Evolutionary conservation across 1,139 yeast species (phyloP).

Genomic region (Kluyveromyces sp.): DNA sequence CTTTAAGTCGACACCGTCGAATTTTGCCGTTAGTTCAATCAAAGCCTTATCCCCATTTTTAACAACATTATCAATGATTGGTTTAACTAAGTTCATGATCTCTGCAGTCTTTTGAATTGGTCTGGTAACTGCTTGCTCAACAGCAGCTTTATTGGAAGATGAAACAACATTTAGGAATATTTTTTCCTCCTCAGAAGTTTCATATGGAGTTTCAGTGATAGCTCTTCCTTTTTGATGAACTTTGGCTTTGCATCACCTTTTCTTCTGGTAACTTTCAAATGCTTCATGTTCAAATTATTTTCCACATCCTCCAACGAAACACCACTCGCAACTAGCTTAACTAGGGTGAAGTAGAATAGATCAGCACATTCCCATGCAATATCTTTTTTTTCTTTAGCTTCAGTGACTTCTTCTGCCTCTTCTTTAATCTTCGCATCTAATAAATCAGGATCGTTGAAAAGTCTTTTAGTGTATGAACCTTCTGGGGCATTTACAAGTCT

Average conservation of each 20-base stretch:
- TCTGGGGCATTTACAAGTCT: conserved; percentile 61
- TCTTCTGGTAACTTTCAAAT: conserved; percentile 82
- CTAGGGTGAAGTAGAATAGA: conserved; percentile 78
- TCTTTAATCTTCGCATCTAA: conserved; percentile 84
- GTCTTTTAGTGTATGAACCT: conserved; percentile 86
- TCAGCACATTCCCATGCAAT: conserved; percentile 98
- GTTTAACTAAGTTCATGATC: conserved; percentile 85
- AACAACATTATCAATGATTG: conserved; percentile 75
- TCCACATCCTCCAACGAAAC: conserved; percentile 77
- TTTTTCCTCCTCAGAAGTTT: conserved; percentile 21
- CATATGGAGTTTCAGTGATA: conserved; percentile 10
- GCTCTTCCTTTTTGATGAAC: conserved; percentile 35
- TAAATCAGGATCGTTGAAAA: conserved; percentile 68
- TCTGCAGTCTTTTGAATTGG: conserved; percentile 89
- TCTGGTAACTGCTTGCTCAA: conserved; percentile 61
- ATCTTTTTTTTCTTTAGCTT: conserved; percentile 62
- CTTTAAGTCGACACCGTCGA: conserved; percentile 70
- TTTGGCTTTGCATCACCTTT: conserved; percentile 92
- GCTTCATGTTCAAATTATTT: conserved; percentile 73
- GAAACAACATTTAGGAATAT: conserved; percentile 60
- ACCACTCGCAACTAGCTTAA: conserved; percentile 78
- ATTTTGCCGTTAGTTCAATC: conserved; percentile 78
- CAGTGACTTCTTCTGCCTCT: conserved; percentile 93
- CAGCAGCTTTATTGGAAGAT: conserved; percentile 39
- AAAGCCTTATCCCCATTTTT: conserved; percentile 78